Base-by-base conservation (phyloP, 129 eudicot species). In the Deinandra increscens region DNA sequence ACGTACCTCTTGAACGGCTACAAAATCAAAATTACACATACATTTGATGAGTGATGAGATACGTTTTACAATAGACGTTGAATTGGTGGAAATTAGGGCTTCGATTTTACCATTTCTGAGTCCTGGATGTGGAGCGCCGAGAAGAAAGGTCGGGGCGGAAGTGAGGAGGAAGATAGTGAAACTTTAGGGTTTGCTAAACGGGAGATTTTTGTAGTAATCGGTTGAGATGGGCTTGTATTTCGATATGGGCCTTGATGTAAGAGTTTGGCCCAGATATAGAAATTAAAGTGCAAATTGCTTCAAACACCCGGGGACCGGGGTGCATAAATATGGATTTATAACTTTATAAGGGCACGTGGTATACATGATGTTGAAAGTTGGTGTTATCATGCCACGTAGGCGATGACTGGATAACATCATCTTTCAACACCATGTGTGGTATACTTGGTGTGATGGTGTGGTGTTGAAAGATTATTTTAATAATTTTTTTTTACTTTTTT, bases 1-100 rank as follows among this genome's bases (percentile, higher is more conserved):
- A 90, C 91, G 75, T 80, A 90, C 75, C 97, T 84, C 87, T 87
- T 90, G 91, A 90, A 90, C 84, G 97, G 95, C 97, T 89, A 58
- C 72, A 51, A 64, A 14, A 75, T 42, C 18, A 55, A 29, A 43
- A 12, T 38, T 48, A 43, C 10, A 68, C 0, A 2, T 15, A 33
- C 39, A 50, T 42, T 67, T 26, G 48, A 10, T 26, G 3, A 42
- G 0, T 26, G 48, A 10, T 26, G 3, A 42, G 0, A 50, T 26
- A 26, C 3, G 36, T 1, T 17, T 19, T 48, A 15, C 4, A 3
- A 26, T 23, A 39, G 8, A 12, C 45, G 18, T 50, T 26, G 23
- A 38, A 13, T 18, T 3, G 20, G 19, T 23, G 46, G 1, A n/a
- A 38, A 39, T 64, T 64, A 74, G 58, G 55, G 72, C 26, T 74